Conservation (phyloP, 1,284 basidiomycete genomes). For the Athelia psychrophila region DNA sequence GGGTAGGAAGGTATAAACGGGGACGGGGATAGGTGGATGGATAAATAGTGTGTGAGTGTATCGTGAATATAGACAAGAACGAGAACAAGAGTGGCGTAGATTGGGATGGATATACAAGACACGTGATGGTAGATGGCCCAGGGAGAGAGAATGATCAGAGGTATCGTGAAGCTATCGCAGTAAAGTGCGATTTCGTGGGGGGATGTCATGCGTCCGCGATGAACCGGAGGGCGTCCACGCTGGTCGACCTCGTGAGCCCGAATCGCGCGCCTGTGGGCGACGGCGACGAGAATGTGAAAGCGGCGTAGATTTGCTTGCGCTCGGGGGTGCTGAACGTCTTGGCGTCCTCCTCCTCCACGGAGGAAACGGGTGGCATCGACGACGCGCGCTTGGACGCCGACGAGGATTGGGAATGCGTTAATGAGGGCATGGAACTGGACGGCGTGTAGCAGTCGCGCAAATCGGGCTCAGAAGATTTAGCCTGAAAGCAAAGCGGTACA, state of each 20-base stretch:
- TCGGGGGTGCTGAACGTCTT: slow-evolving; percentile 64
- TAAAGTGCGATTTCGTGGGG: no score
- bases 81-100: no score
- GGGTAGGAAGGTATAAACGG: no score
- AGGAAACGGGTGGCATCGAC: slow-evolving; percentile 15
- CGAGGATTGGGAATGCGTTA: slow-evolving; percentile 17
- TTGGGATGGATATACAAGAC: no score
- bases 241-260: slow-evolving; percentile 27
- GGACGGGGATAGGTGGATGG: no score
- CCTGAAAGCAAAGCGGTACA: slow-evolving; percentile 34
- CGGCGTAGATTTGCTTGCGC: slow-evolving; percentile 64
- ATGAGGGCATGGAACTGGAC: slow-evolving; percentile 15
- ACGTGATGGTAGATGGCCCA: no score
- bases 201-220: background rate
- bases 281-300: slow-evolving; percentile 74
- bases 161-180: no score
- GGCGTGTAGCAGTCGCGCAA: slow-evolving; percentile 53
- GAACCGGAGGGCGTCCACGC: background rate
- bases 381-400: slow-evolving; percentile 18
- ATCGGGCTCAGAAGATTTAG: slow-evolving; percentile 47
- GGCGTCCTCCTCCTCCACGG: slow-evolving; percentile 16
- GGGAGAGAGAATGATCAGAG: no score
- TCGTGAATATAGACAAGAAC: no score
- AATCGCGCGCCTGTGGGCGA: slow-evolving; percentile 55
- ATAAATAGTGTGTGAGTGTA: no score